Evolutionary conservation across 768 basidiomycete genomes (phyloP).

Genomic region (Serendipita sp.): DNA sequence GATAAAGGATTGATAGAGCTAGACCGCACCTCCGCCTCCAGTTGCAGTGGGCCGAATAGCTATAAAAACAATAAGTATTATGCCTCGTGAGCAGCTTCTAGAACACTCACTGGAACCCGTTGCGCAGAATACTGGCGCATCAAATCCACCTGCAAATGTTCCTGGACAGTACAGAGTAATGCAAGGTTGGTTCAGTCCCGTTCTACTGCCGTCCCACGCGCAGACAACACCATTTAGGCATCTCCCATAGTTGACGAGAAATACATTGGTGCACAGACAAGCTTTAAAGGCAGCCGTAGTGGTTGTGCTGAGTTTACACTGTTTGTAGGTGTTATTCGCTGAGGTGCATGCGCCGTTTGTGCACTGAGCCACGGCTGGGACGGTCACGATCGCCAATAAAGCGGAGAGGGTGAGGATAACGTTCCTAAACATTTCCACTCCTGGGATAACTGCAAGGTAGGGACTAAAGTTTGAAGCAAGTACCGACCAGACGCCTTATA

Average conservation of each 20-base stretch:
- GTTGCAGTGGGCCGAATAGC: too few species aligned
- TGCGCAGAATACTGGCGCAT: not conserved
- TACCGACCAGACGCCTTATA: too few species aligned
- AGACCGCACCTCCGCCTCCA: too few species aligned
- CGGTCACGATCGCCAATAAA: not conserved
- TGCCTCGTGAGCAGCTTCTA: too few species aligned
- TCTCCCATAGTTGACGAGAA: not conserved
- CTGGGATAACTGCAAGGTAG: not conserved
- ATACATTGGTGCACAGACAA: not conserved
- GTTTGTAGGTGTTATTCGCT: not conserved
- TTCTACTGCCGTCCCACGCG: not conserved
- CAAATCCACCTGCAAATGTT: not conserved
- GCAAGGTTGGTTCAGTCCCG: not conserved
- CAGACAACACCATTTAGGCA: not conserved
- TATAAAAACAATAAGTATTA: too few species aligned
- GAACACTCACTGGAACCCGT: too few species aligned
- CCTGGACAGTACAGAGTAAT: not conserved
- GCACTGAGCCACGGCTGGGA: not conserved
- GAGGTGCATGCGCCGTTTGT: not conserved
- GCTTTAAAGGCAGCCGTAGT: not conserved
- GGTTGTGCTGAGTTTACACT: not conserved
- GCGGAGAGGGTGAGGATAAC: not conserved
- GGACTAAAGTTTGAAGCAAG: too few species aligned
- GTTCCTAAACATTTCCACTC: not conserved
- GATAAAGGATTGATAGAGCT: too few species aligned